Percentiles rank a stretch among this genome's conserved stretches.
These are phyloP conservation scores for Sarcodon sp. DNA, from an alignment of 768 basidiomycete species.

Conservation along the genomic window DNA sequence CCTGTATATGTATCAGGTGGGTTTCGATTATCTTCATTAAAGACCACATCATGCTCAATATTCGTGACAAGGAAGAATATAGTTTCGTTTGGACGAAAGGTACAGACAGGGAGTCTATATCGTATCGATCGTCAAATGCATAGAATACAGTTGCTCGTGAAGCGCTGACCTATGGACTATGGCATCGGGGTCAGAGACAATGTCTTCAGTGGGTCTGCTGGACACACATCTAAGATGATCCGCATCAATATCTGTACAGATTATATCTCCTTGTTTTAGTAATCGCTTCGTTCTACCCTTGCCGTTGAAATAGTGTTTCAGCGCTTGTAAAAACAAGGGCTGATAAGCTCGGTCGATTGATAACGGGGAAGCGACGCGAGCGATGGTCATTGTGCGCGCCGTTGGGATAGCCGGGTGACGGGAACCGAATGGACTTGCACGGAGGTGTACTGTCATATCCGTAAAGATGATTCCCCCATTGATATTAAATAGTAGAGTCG, in stretches of 20 bases:
- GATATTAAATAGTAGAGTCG: conserved; percentile 45
- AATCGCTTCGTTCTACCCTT: conserved; percentile 19
- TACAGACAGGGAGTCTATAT: conserved; percentile 1
- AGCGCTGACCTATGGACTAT: too few relatives aligned
- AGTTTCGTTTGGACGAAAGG: conserved; percentile 26
- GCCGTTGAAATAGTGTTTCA: conserved; percentile 49
- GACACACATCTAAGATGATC: conserved; percentile 18
- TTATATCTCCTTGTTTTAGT: conserved; percentile 62
- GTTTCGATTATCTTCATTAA: conserved; percentile 18
- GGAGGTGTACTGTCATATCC: conserved; percentile 20
- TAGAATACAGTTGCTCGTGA: too few relatives aligned
- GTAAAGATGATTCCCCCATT: conserved; percentile 12
- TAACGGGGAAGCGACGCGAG: conserved; percentile 68
- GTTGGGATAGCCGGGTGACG: conserved; percentile 47
- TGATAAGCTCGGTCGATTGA: conserved; percentile 58
- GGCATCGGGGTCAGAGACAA: too few relatives aligned
- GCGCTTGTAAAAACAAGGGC: conserved; percentile 38
- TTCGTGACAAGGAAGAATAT: conserved; percentile 75
- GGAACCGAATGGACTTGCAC: conserved; percentile 49
- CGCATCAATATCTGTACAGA: conserved; percentile 51
- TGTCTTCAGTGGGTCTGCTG: too few relatives aligned
- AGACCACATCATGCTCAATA: conserved; percentile 50
- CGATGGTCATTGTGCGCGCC: conserved; percentile 59
- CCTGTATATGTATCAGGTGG: conserved; percentile 38
- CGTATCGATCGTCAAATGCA: too few relatives aligned